phyloP scores from a whole-genome alignment of 805 yeast genomes.

The Pichia heedii region DNA sequence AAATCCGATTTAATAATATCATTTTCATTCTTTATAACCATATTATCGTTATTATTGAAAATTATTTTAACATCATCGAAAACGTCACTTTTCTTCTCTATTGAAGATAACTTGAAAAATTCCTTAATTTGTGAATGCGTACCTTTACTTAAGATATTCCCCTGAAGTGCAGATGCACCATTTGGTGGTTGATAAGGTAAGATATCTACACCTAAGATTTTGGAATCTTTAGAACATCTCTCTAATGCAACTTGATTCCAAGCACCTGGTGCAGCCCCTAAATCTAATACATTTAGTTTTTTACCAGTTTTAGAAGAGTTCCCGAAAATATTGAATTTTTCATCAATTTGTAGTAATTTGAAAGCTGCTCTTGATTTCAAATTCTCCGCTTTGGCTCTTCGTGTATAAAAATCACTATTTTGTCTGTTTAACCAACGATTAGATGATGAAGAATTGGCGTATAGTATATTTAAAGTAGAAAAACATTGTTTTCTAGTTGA shows the following conservation, averaged over 20 bases:
- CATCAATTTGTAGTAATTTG: constrained; percentile 69
- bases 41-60: constrained; percentile 3
- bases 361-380: constrained; percentile 85
- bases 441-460: constrained; percentile 38
- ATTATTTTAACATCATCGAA: constrained; percentile 14
- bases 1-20: constrained; percentile 7
- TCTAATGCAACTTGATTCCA: constrained; percentile 82
- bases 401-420: constrained; percentile 50
- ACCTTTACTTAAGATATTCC: constrained; percentile 62
- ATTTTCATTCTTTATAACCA: not conserved
- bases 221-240: constrained; percentile 39
- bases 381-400: constrained; percentile 54
- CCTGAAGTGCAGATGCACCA: constrained; percentile 78
- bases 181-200: constrained; percentile 69
- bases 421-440: constrained; percentile 71
- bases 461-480: not conserved
- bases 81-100: constrained; percentile 21
- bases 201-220: constrained; percentile 74
- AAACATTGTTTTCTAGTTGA: not conserved
- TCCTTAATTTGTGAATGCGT: constrained; percentile 52
- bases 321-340: constrained; percentile 48
- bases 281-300: constrained; percentile 51
- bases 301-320: constrained; percentile 2
- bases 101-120: constrained; percentile 32
- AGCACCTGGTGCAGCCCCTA: constrained; percentile 92